Conservation (phyloP, 257 asterid species). For the Avicennia marina region DNA sequence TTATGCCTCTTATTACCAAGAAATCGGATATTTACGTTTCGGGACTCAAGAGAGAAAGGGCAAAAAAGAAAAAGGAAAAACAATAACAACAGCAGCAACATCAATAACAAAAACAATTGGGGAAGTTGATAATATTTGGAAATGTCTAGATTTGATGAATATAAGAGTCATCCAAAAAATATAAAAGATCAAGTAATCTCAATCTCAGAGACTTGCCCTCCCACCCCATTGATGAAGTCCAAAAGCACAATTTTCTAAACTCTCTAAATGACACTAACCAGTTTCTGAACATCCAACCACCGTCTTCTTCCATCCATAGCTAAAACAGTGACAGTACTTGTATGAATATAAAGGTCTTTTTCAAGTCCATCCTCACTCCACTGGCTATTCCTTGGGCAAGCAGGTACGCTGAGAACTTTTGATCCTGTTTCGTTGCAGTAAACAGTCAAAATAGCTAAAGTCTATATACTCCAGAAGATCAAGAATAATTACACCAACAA, state of each 20-base stretch:
- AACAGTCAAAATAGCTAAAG: conserved; percentile 14
- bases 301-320: conserved; percentile 99
- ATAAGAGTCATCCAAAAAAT: too few species aligned
- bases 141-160: too few species aligned
- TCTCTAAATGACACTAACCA: conserved; percentile 52
- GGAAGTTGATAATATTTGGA: too few species aligned
- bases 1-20: too few species aligned
- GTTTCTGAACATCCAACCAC: conserved; percentile 92
- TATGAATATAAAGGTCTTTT: conserved; percentile 77
- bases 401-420: conserved; percentile 29
- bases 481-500: conserved; percentile 11
- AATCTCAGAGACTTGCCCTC: too few species aligned
- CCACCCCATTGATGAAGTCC: background rate
- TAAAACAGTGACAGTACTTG: conserved; percentile 71
- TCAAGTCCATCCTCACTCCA: conserved; percentile 91
- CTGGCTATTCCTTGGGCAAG: conserved; percentile 61
- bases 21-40: too few species aligned
- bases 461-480: conserved; percentile 13
- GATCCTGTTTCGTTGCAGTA: conserved; percentile 40
- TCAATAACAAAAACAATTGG: too few species aligned
- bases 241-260: conserved; percentile 16
- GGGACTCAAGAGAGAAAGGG: too few species aligned
- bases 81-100: too few species aligned
- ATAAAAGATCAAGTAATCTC: too few species aligned
- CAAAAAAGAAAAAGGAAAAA: too few species aligned